phyloP scores from a whole-genome alignment of 2,329 filamentous ascomycete genomes.

The Dothistroma septosporum region DNA sequence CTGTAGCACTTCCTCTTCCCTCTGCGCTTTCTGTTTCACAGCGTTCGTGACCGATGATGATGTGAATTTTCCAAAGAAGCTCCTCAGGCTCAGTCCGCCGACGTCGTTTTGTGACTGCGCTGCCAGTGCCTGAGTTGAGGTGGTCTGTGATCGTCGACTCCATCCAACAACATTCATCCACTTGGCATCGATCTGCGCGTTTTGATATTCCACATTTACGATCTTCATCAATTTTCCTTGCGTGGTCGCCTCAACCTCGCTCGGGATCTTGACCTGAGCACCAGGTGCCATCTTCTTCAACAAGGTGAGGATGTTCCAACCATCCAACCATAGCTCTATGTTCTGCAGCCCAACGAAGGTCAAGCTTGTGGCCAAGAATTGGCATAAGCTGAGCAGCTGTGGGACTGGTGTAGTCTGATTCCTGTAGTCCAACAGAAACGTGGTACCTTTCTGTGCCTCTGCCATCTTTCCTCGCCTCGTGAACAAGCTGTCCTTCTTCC shows the following conservation, averaged over 20 bases:
- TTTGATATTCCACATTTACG: conserved; percentile 72
- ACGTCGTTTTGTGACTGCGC: conserved; percentile 47
- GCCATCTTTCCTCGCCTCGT: conserved; percentile 75
- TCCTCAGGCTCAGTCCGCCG: conserved; percentile 50
- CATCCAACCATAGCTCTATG: conserved; percentile 87
- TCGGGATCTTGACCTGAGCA: conserved; percentile 66
- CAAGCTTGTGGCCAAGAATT: conserved; percentile 90
- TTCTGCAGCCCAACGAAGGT: conserved; percentile 87
- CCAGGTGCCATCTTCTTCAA: conserved; percentile 82
- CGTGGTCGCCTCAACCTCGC: conserved; percentile 75
- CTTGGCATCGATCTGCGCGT: conserved; percentile 83
- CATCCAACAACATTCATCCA: conserved; percentile 87
- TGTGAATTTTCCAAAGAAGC: conserved; percentile 70
- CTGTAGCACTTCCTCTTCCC: conserved; percentile 61
- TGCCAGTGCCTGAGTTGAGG: conserved; percentile 14
- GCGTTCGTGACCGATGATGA: conserved; percentile 39
- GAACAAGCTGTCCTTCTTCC: conserved; percentile 97
- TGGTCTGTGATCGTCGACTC: conserved; percentile 50
- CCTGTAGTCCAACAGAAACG: conserved; percentile 92
- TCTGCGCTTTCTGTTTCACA: conserved; percentile 54
- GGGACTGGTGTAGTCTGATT: conserved; percentile 84
- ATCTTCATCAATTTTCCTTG: conserved; percentile 87
- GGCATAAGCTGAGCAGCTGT: conserved; percentile 76
- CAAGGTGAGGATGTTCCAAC: conserved; percentile 73
- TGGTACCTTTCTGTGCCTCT: conserved; percentile 61